phyloP scores from a whole-genome alignment of 768 basidiomycete genomes.

The Suillus bovinus region DNA sequence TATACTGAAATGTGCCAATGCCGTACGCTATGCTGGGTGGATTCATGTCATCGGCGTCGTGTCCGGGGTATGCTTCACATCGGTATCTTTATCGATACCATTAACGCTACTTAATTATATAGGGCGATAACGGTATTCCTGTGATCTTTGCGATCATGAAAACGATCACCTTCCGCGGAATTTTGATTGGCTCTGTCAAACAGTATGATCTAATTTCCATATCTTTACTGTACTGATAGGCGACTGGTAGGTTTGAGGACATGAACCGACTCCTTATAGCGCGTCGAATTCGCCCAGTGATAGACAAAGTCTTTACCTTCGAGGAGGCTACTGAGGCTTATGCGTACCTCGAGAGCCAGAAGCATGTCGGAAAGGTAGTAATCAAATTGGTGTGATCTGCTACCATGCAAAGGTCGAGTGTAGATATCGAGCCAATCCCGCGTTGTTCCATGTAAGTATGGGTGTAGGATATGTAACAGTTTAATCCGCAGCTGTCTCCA shows the following conservation, averaged over 20 bases:
- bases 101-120: background rate
- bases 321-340: conserved; percentile 54
- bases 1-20: conserved; percentile 42
- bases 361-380: conserved; percentile 63
- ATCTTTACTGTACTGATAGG: background rate
- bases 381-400: conserved; percentile 40
- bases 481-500: background rate
- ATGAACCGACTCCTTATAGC: conserved; percentile 51
- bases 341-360: conserved; percentile 50
- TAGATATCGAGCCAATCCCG: background rate
- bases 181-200: conserved; percentile 57
- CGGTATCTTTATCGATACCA: background rate
- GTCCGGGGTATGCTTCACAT: conserved; percentile 33
- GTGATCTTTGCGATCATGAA: conserved; percentile 39
- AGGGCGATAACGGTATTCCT: conserved; percentile 31
- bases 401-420: background rate
- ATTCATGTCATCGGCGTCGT: conserved; percentile 55
- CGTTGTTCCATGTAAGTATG: background rate
- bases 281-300: conserved; percentile 46
- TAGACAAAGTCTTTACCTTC: conserved; percentile 61
- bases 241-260: conserved; percentile 44
- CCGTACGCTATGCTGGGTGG: conserved; percentile 42
- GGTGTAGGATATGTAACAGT: background rate
- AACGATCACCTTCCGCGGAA: conserved; percentile 47
- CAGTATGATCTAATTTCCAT: conserved; percentile 39